A percentile compares a stretch with the other conserved stretches of the same genome.
Conservation (phyloP, 2,329 filamentous ascomycete species). For the Ophiostoma ulmi region DNA sequence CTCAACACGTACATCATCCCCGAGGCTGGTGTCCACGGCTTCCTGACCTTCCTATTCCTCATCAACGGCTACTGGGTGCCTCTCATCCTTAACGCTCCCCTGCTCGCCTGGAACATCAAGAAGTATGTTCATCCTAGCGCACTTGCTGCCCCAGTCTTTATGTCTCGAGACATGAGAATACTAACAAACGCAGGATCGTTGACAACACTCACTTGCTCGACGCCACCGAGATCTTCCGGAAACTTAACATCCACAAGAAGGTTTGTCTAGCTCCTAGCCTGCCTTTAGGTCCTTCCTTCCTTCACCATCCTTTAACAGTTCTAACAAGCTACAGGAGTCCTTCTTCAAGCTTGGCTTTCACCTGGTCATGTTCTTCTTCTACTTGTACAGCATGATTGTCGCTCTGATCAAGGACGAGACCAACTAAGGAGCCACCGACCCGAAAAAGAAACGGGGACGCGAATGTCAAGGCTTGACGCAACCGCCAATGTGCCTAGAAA, state of each 20-base stretch:
- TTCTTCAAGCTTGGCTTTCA: constrained; percentile 99
- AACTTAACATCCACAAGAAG: constrained; percentile 99
- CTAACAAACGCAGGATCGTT: constrained; percentile 62
- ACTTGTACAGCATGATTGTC: constrained; percentile 98
- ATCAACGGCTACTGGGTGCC: constrained; percentile 99
- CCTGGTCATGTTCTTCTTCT: constrained; percentile 99
- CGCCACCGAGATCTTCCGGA: constrained; percentile 98
- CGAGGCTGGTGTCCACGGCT: constrained; percentile 94
- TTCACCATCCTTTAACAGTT: background rate
- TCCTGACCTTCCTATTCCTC: constrained; percentile 91
- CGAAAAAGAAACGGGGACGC: background rate
- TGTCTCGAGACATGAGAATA: background rate
- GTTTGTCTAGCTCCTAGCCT: constrained; percentile 42
- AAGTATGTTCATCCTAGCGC: constrained; percentile 62
- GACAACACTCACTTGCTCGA: constrained; percentile 96
- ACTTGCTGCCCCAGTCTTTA: background rate
- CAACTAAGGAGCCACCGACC: constrained; percentile 50
- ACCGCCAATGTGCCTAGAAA: background rate
- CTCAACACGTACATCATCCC: constrained; percentile 99
- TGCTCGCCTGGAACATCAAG: constrained; percentile 91
- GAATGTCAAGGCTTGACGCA: background rate
- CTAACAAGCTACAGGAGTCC: constrained; percentile 64
- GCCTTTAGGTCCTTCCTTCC: no score
- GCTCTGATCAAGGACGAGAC: constrained; percentile 94
- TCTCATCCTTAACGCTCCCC: constrained; percentile 82